Base-by-base conservation (phyloP, 495 filamentous ascomycete species). In the Hypoxylon intermedium region DNA sequence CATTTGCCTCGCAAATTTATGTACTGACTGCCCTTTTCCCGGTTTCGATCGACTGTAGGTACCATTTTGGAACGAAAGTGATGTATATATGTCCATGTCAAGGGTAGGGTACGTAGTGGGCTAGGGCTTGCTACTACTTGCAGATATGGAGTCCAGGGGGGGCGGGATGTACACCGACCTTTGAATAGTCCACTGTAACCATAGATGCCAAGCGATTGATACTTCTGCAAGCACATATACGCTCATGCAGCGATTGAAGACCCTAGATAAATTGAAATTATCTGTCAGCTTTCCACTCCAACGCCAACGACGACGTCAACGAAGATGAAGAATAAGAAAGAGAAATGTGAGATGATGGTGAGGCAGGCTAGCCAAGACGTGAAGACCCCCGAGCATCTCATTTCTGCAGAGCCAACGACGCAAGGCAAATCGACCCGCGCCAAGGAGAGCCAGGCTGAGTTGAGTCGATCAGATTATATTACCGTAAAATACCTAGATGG, bases 161-260 rank as follows among this genome's bases (percentile, higher is more conserved):
- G 55, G 46, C 43, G 43, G 55, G 56, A 57, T 65, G 46, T 65
- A 60, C 62, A 65, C 62, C 62, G 62, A 60, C 62, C 62, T 65
- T 65, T 60, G 51, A 26, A 44, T 46, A 56, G 46, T 59, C 56
- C 61, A 58, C 61, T 65, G 55, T 60, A 65, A 65, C 61, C 61
- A 56, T 56, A 6, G 18, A 30, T 53, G 62, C 62, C 62, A 65
- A 60, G 56, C 46, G 37, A 47, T 55, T 48, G 37, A 47, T 54
- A 24, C 51, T 28, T 60, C 51, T 53, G 60, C 48, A 45, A 45
- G 40, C 58, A 54, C 37, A 57, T 58, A 55, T 47, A 51, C 50
- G 4, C 44, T 58, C 54, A 58, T 60, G 41, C 56, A 65, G 47
- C 52, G 23, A 56, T 48, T 60, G 34, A 47, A 48, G 47, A 57